Percentiles rank a stretch among this genome's conserved stretches.
These are phyloP conservation scores for Blastocystis sp. DNA, from an alignment of 352 stramenopile species.

Conservation along the genomic window DNA sequence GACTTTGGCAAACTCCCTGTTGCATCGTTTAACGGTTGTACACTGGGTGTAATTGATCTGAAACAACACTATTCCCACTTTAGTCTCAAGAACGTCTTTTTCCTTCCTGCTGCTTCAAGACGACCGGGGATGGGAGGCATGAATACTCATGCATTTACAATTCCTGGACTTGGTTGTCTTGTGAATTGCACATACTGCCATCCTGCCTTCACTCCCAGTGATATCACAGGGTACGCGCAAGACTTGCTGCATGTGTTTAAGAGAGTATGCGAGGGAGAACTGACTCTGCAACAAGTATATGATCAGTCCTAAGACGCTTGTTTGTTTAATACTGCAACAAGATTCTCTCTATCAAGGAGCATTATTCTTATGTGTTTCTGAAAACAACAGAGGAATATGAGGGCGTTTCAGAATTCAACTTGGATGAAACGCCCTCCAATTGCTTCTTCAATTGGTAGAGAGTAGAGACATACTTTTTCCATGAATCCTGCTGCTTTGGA, in stretches of 20 bases:
- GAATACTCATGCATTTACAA: background rate
- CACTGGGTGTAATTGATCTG: background rate
- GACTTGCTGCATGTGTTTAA: background rate
- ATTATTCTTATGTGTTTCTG: background rate
- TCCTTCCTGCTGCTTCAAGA: background rate
- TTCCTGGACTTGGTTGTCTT: background rate
- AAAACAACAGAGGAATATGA: background rate
- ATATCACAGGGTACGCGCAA: background rate
- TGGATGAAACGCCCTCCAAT: slow-evolving; percentile 21
- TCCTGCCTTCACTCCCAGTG: background rate
- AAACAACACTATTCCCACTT: background rate
- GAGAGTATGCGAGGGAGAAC: background rate
- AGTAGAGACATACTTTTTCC: background rate
- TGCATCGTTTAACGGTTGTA: background rate
- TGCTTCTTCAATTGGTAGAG: slow-evolving; percentile 11
- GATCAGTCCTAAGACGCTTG: background rate
- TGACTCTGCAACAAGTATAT: background rate
- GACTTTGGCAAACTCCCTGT: background rate
- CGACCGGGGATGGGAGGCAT: background rate
- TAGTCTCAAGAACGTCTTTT: background rate
- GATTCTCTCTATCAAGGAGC: background rate
- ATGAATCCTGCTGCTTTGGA: slow-evolving; percentile 48
- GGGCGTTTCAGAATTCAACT: background rate
- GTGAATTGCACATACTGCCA: background rate
- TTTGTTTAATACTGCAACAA: background rate